Base-by-base conservation (phyloP, 768 basidiomycete genomes). In the Strobilomyces confusus region DNA sequence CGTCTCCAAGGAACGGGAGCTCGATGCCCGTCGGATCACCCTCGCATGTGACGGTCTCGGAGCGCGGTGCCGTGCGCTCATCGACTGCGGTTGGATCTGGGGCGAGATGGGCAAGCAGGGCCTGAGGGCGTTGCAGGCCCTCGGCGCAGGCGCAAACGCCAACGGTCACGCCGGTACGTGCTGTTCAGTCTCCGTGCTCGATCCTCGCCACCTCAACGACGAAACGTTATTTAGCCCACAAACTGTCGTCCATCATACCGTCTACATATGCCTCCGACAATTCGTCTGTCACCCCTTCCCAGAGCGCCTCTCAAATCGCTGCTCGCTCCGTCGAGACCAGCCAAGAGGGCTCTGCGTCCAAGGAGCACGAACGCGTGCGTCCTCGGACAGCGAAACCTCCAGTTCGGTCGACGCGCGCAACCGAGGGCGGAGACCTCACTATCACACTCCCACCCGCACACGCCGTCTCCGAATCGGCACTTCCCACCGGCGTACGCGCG, bases 261-360 rank as follows among this genome's bases (percentile, higher is more conserved):
- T 40, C 38, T 54, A 58, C 52, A 40, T 68, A 51, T 63, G 64
- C 72, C 5, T 82, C 83, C 49, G 81, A 84, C 64, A 64, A 78
- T 14, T 82, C 81, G n/a, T 87, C 86, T 2, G 71, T 88, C 56
- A 79, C 82, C 0, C 87, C 86, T n/a, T 89, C 87, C 7, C 87
- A 88, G 57, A 87, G 86, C 3, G 84, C 84, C 2, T 89, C 87
- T 17, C 85, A 89, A 68, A 62, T 45, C 0, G 63, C 55, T n/a
- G 41, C 48, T 7, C 52, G 23, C 58, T 75, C 51, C 42, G 37
- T 38, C 14, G 59, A 53, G 29, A 56, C 48, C 1, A 65, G 48
- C 32, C 60, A 63, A 22, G 58, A 64, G 48, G 56, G 36, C 2
- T 15, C 43, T 17, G 4, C 48, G 9, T 30, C 48, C 9, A 67